Evolutionary conservation across 2,329 filamentous ascomycete species (phyloP).

Genomic region (Elsinoe perseae): DNA sequence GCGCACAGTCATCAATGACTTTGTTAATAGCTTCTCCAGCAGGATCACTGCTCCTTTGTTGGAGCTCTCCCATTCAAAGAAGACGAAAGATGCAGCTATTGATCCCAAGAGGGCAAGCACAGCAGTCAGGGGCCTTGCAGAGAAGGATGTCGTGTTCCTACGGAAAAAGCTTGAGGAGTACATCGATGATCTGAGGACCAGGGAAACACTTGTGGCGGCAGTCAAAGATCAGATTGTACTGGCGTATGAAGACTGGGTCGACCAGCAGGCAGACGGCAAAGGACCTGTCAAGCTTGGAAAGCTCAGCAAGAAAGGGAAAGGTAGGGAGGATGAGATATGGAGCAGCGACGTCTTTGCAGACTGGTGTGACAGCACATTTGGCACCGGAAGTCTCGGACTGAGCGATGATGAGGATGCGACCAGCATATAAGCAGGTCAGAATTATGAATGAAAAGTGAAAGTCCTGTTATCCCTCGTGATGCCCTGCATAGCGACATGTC

Average conservation of each 20-base stretch:
- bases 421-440: not conserved
- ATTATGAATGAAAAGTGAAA: not conserved
- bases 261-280: constrained; percentile 39
- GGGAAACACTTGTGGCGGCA: constrained; percentile 58
- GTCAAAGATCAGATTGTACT: constrained; percentile 57
- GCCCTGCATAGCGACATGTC: not conserved
- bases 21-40: constrained; percentile 51
- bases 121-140: constrained; percentile 47
- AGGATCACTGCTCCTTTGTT: constrained; percentile 48
- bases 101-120: constrained; percentile 26
- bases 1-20: constrained; percentile 57
- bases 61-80: constrained; percentile 22
- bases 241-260: constrained; percentile 58
- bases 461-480: not conserved
- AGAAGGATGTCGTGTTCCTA: constrained; percentile 51
- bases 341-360: constrained; percentile 57
- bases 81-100: constrained; percentile 20
- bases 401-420: constrained; percentile 28
- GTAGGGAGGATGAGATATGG: constrained; percentile 55
- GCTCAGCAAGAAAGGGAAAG: constrained; percentile 48
- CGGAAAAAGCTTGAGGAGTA: constrained; percentile 53
- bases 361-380: constrained; percentile 54
- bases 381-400: constrained; percentile 40
- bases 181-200: constrained; percentile 56
- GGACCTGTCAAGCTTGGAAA: constrained; percentile 25